Conservation (phyloP, 305 asterid genomes). For the Fraxinus latifolia region DNA sequence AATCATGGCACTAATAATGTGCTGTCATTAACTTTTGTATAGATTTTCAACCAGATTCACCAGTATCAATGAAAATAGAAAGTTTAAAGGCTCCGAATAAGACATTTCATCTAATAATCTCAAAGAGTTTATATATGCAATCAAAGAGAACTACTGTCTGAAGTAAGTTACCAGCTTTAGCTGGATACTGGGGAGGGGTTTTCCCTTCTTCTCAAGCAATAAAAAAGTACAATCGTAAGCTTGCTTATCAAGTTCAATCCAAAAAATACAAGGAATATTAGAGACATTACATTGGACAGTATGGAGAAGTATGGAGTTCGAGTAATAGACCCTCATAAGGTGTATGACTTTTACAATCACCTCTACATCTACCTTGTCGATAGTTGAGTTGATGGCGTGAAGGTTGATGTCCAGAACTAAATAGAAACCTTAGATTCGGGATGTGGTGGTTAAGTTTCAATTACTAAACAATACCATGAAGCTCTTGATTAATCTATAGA, state of each 20-base stretch:
- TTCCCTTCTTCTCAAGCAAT: too few relatives aligned
- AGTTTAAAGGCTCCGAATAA: slow-evolving; percentile 26
- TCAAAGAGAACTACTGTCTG: slow-evolving; percentile 46
- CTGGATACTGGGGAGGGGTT: too few relatives aligned
- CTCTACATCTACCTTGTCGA: slow-evolving; percentile 40
- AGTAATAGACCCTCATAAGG: slow-evolving; percentile 42
- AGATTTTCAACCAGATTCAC: too few relatives aligned
- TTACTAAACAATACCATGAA: slow-evolving; percentile 42
- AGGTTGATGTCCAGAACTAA: slow-evolving; percentile 53
- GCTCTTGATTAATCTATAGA: slow-evolving; percentile 60
- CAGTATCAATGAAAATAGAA: not conserved
- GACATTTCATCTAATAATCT: slow-evolving; percentile 23
- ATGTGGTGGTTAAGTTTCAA: slow-evolving; percentile 52
- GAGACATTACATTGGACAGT: slow-evolving; percentile 48
- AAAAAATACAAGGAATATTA: slow-evolving; percentile 35
- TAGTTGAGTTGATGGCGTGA: slow-evolving; percentile 46
- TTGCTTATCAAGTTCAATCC: slow-evolving; percentile 41
- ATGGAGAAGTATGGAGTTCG: slow-evolving; percentile 55
- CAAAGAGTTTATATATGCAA: slow-evolving; percentile 26
- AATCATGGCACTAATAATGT: too few relatives aligned
- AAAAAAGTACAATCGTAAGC: slow-evolving; percentile 40
- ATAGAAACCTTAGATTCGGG: slow-evolving; percentile 42
- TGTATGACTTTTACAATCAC: slow-evolving; percentile 40
- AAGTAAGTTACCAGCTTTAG: slow-evolving; percentile 47
- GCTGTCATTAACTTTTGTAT: too few relatives aligned